phyloP scores from a whole-genome alignment of 202 grass and related monocot genomes.

The Zizania palustris region DNA sequence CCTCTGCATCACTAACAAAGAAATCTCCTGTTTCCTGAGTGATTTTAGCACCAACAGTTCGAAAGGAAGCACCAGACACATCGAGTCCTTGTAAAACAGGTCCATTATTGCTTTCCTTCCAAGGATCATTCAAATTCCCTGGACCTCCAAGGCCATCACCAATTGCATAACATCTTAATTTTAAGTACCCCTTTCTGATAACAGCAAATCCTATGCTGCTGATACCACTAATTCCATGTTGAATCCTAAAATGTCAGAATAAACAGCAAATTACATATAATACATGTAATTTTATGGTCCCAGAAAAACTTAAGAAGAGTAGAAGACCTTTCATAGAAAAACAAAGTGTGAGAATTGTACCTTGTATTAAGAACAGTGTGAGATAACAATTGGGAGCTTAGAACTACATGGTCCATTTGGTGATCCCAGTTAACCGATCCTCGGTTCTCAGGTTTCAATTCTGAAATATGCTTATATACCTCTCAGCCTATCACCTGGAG shows the following conservation, averaged over 20 bases:
- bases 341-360: constrained; percentile 32
- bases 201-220: constrained; percentile 58
- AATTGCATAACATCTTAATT: constrained; percentile 60
- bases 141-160: constrained; percentile 38
- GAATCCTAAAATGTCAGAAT: constrained; percentile 52
- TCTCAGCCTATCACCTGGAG: constrained; percentile 32
- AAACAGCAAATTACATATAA: background rate
- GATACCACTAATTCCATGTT: constrained; percentile 47
- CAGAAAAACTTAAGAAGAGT: background rate
- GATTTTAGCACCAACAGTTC: constrained; percentile 78
- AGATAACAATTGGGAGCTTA: constrained; percentile 56
- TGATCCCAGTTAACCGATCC: constrained; percentile 31
- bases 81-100: constrained; percentile 49
- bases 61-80: constrained; percentile 50
- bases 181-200: constrained; percentile 57
- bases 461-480: constrained; percentile 48
- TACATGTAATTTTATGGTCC: background rate
- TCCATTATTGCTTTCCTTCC: constrained; percentile 64
- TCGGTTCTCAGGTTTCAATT: background rate
- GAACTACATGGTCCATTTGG: constrained; percentile 71
- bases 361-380: constrained; percentile 51
- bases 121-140: constrained; percentile 45
- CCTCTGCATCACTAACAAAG: constrained; percentile 86
- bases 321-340: background rate
- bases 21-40: constrained; percentile 85